These are phyloP conservation scores for Apostasia shenzhenica DNA, from an alignment of 106 monocot species.

Conservation along the genomic window DNA sequence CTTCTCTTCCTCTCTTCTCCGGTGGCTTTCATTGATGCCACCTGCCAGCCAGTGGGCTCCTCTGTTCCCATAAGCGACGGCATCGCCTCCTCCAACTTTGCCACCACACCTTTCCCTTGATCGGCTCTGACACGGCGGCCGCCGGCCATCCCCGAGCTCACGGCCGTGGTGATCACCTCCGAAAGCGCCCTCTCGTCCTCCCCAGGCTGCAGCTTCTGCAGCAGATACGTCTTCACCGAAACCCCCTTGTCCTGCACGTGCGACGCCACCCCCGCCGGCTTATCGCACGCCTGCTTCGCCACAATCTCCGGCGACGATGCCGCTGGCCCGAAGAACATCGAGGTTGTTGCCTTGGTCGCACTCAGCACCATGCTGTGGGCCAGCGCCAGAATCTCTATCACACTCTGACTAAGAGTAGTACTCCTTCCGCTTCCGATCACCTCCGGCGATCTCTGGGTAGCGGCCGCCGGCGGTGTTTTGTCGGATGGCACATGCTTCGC, in stretches of 20 bases:
- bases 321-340: conserved; percentile 27
- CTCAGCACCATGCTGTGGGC: conserved; percentile 28
- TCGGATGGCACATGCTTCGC: neutral
- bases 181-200: conserved; percentile 61
- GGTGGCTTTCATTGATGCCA: too few relatives aligned
- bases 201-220: conserved; percentile 56
- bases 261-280: conserved; percentile 19
- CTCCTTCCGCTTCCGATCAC: neutral
- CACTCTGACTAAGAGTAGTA: conserved; percentile 13
- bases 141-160: conserved; percentile 28
- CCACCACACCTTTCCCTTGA: conserved; percentile 19
- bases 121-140: neutral
- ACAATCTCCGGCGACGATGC: conserved; percentile 12
- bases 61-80: conserved; percentile 19
- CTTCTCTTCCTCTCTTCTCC: too few relatives aligned
- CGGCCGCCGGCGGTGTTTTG: too few relatives aligned
- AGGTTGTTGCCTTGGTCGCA: conserved; percentile 19
- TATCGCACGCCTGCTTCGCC: conserved; percentile 24
- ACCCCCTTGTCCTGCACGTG: conserved; percentile 32
- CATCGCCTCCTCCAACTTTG: conserved; percentile 34
- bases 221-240: conserved; percentile 46
- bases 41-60: neutral
- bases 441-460: too few relatives aligned
- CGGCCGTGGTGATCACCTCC: conserved; percentile 46
- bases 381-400: conserved; percentile 31